Evolutionary conservation across 2,329 filamentous ascomycete species (phyloP).

Genomic region (Calonectria multiphialidica): DNA sequence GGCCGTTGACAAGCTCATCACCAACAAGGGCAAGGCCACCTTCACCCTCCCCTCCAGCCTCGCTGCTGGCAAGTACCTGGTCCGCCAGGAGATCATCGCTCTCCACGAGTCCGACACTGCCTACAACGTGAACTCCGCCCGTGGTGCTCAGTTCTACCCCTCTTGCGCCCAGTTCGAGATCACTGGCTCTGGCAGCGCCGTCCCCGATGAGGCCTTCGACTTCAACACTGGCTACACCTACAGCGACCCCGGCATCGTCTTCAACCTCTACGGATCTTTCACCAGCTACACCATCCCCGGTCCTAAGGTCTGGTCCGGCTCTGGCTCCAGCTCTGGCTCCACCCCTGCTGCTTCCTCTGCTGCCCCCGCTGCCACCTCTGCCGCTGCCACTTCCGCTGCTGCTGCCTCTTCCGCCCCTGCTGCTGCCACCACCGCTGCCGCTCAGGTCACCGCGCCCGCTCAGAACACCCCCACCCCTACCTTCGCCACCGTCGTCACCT

Average conservation of each 20-base stretch:
- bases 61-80: conserved; percentile 63
- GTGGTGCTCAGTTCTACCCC: conserved; percentile 61
- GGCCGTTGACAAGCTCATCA: conserved; percentile 59
- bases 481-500: conserved; percentile 39
- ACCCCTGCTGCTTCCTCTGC: conserved; percentile 10
- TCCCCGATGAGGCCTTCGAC: conserved; percentile 57
- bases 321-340: conserved; percentile 13
- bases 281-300: conserved; percentile 51
- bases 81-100: conserved; percentile 68
- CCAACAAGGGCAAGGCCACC: conserved; percentile 61
- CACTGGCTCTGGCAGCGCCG: conserved; percentile 57
- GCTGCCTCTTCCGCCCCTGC: conserved; percentile 17
- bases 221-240: conserved; percentile 68
- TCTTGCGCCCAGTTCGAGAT: conserved; percentile 72
- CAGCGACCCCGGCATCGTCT: conserved; percentile 67
- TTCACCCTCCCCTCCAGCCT: conserved; percentile 60
- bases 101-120: conserved; percentile 59
- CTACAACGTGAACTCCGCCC: conserved; percentile 45
- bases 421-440: conserved; percentile 15
- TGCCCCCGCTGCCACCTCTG: conserved; percentile 17
- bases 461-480: conserved; percentile 27
- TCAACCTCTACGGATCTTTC: conserved; percentile 66
- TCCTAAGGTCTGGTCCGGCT: conserved; percentile 46
- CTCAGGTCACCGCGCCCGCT: conserved; percentile 26
- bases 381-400: conserved; percentile 19